Evolutionary conservation across 768 basidiomycete species (phyloP).

Genomic region (Mycena vulgaris): DNA sequence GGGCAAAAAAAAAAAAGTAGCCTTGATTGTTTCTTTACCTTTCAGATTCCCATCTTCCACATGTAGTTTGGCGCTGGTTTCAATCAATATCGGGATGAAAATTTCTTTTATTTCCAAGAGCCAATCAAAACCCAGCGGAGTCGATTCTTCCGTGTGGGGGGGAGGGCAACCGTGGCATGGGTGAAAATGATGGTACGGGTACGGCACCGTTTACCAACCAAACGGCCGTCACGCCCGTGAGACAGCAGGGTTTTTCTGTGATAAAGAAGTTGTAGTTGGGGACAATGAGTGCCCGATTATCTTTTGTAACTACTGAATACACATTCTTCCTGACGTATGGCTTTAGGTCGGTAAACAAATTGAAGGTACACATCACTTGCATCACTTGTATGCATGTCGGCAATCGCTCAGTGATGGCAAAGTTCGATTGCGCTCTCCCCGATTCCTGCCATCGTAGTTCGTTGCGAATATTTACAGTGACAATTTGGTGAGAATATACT

Average conservation of each 20-base stretch:
- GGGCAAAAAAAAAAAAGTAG: no score
- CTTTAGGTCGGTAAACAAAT: no score
- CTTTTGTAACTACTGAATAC: no score
- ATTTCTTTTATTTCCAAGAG: not conserved
- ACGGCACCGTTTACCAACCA: no score
- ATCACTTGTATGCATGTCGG: not conserved
- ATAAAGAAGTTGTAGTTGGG: not conserved
- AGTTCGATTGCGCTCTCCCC: not conserved
- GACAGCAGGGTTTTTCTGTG: no score
- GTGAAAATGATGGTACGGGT: no score
- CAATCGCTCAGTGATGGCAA: not conserved
- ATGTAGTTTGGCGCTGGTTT: slow-evolving; percentile 6
- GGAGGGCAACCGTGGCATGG: no score
- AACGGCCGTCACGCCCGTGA: no score
- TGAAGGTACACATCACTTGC: not conserved
- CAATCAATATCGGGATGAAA: slow-evolving; percentile 1
- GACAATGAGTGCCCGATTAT: not conserved
- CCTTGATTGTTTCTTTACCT: not conserved
- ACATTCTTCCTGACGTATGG: no score
- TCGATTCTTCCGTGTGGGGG: no score
- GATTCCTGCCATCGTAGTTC: not conserved
- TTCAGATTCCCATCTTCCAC: not conserved
- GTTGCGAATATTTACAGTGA: not conserved
- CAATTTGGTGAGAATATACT: not conserved
- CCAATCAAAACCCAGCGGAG: no score